A percentile compares a stretch with the other conserved stretches of the same genome.
These are phyloP conservation scores for Gremmenia infestans DNA, from an alignment of 2,329 filamentous ascomycete species.

Conservation along the genomic window DNA sequence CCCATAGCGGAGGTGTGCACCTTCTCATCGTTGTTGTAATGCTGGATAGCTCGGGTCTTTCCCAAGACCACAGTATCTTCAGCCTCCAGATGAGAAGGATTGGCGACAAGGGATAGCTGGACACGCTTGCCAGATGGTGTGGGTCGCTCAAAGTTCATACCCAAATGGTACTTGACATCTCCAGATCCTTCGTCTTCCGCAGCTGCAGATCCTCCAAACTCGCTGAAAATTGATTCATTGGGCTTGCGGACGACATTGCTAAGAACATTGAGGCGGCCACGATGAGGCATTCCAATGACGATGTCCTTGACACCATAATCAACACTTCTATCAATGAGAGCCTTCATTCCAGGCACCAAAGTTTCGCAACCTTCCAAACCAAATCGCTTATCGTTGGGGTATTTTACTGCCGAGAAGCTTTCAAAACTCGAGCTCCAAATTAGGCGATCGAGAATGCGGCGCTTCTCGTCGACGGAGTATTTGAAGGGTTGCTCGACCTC, in stretches of 20 bases:
- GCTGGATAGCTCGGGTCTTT: slow-evolving; percentile 95
- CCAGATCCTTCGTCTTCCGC: slow-evolving; percentile 94
- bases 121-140: slow-evolving; percentile 98
- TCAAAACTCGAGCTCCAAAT: slow-evolving; percentile 99
- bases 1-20: slow-evolving; percentile 88
- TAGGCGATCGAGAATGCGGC: slow-evolving; percentile 90
- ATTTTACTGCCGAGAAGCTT: slow-evolving; percentile 90
- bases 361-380: slow-evolving; percentile 96
- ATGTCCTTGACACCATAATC: slow-evolving; percentile 99
- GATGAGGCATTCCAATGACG: slow-evolving; percentile 98
- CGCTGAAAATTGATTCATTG: slow-evolving; percentile 99
- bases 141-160: slow-evolving; percentile 99
- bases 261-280: slow-evolving; percentile 94
- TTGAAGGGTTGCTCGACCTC: slow-evolving; percentile 94
- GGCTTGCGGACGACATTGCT: slow-evolving; percentile 98
- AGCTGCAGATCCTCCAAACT: slow-evolving; percentile 85
- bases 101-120: slow-evolving; percentile 97
- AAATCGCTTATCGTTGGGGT: slow-evolving; percentile 99
- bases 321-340: slow-evolving; percentile 94
- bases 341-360: slow-evolving; percentile 98
- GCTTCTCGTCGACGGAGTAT: slow-evolving; percentile 97
- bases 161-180: slow-evolving; percentile 98
- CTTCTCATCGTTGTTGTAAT: slow-evolving; percentile 97
- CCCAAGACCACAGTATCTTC: slow-evolving; percentile 97
- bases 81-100: slow-evolving; percentile 95